Conservation (phyloP, 2,329 filamentous ascomycete genomes). For the Venturia aucupariae region DNA sequence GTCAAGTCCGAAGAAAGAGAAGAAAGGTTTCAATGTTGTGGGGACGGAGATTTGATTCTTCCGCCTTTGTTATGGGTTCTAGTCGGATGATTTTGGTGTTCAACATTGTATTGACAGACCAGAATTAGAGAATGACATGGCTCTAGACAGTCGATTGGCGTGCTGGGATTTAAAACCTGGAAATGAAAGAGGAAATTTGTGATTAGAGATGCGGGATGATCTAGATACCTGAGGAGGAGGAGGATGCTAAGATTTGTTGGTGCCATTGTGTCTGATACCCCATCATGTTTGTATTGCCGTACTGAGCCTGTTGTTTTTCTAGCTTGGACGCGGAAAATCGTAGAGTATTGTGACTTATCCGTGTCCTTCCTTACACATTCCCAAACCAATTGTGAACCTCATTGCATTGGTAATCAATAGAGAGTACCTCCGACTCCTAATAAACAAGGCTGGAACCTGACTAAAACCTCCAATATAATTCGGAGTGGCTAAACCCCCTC, state of each 20-base stretch:
- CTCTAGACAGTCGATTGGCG: not conserved
- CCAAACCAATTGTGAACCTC: no score
- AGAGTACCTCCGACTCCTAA: no score
- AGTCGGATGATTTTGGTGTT: not conserved
- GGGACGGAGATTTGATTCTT: not conserved
- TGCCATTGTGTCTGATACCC: not conserved
- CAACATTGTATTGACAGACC: not conserved
- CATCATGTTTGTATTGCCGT: not conserved
- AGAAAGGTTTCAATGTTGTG: not conserved
- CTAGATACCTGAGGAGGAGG: not conserved
- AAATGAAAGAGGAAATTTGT: not conserved
- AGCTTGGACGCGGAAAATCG: not conserved
- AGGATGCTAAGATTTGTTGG: not conserved
- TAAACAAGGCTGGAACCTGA: no score
- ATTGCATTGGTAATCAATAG: no score
- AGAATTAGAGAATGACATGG: not conserved
- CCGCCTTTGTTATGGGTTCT: not conserved
- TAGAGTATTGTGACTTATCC: no score
- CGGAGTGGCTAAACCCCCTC: no score
- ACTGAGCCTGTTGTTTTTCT: not conserved
- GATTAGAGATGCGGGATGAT: not conserved
- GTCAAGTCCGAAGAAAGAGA: constrained; percentile 4
- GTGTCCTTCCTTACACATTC: no score
- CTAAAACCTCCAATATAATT: no score
- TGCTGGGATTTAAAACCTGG: not conserved